Evolutionary conservation across 1,139 yeast species (phyloP), one percentile per base, ranked within the genome.

Genomic region (Hyphopichia buzzinii): DNA sequence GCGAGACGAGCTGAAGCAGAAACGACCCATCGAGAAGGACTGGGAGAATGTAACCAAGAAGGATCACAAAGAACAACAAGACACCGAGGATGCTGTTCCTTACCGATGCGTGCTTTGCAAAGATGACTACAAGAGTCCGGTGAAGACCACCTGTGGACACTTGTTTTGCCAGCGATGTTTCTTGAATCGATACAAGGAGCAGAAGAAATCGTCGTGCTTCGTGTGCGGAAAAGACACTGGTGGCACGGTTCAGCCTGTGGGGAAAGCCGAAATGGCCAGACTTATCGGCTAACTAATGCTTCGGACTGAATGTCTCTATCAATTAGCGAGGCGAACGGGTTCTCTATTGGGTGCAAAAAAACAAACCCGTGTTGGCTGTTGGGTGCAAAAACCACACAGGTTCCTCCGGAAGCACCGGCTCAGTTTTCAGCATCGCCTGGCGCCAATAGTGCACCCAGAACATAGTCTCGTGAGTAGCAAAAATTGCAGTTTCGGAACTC

Each of bases 1-100:
- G 10, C 64, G 98, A 55, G 96, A 87, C 46, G 96, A 89, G 55
- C 85, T 84, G 60, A 79, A 76, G 43, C 82, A 82, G 28, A 85
- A 83, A 16, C 81, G 83, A 76, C 81, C 84, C 40, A 58, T 81
- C 1, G 76, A 72, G 15, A 74, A 72, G 42, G 96, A 87, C 31
- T 88, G 96, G 96, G 83, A 85, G 46, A 50, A 48, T 3, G 66
- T 54, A 25, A 40, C 36, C 28, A 26, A 48, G 38, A 26, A 29
- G 17, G 22, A 34, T 29, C 22, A 38, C 15, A 15, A 19, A 22
- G 35, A n/a, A 23, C 12, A 15, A 35, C 28, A 34, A 41, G 26
- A 24, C 29, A 17, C 26, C 39, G 43, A 28, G 30, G 41, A 17
- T 3, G 62, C 58, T 2, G 57, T 77, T 0, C 87, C 89, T 0